Conservation (phyloP, 345 rosid species). For the Brassica nigra region DNA sequence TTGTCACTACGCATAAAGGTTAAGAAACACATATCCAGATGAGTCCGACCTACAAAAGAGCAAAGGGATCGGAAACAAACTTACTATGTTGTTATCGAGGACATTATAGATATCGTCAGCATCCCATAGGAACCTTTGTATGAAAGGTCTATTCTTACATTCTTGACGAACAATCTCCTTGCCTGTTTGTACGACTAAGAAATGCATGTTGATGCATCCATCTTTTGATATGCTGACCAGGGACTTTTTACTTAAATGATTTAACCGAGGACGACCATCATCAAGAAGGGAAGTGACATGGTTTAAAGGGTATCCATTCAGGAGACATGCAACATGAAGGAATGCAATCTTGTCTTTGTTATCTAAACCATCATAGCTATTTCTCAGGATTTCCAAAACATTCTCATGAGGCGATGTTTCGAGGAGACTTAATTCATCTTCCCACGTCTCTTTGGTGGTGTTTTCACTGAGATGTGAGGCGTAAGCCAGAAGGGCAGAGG, state of each 20-base stretch:
- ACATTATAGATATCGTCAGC: not conserved
- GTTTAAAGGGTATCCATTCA: not conserved
- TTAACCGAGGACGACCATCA: not conserved
- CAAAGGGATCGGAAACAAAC: not conserved
- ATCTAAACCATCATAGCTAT: not conserved
- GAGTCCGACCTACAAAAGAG: not conserved
- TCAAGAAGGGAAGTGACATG: not conserved
- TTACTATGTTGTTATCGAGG: not conserved
- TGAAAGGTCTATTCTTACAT: not conserved
- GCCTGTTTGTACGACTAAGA: slow-evolving; percentile 16
- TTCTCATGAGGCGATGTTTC: not conserved
- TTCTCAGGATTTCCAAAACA: not conserved
- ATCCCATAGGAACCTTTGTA: slow-evolving; percentile 20
- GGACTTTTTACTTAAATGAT: not conserved
- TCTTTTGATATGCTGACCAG: not conserved
- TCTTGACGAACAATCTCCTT: slow-evolving; percentile 19
- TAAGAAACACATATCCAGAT: not conserved
- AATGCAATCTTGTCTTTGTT: not conserved
- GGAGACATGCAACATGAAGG: slow-evolving; percentile 28
- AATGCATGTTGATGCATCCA: slow-evolving; percentile 13
- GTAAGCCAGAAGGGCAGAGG: slow-evolving; percentile 35
- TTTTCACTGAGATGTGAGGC: slow-evolving; percentile 12
- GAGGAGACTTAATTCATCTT: not conserved
- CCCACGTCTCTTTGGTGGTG: slow-evolving; percentile 9
- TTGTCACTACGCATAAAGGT: not conserved